Base-by-base conservation (phyloP, 768 basidiomycete genomes). In the Tylopilus rubrobrunneus region DNA sequence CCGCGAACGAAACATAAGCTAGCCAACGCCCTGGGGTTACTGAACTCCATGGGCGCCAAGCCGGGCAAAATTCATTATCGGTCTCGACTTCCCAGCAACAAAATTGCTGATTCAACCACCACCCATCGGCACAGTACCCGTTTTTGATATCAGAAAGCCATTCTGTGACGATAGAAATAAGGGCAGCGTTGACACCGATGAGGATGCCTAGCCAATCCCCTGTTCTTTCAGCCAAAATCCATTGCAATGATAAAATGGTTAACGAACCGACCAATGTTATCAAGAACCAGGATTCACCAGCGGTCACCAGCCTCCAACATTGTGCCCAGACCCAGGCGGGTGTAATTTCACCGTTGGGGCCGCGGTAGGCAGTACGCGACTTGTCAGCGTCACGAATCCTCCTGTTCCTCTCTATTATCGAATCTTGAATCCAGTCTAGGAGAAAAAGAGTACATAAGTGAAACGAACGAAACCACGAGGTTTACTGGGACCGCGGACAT, bases 101-200 rank as follows among this genome's bases (percentile, higher is more conserved):
- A 69, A 98, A 98, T 65, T 97, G 91, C 63, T 93, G 86, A 70
- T 95, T 97, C 51, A 99, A 70, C 96, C 97, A 99, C 97, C 97
- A 99, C 1, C 92, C 95, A 60, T 94, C 92, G 4, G 83, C 78
- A 72, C 97, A 99, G 66, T 98, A 97, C 1, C 97, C 97, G 76
- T 95, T 89, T 74, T 98, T 98, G 59, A 98, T 84, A 70, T 98
- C 96, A 3, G 94, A 93, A 23, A 99, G 81, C 97, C 97, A 99
- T 72, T 90, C 92, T 45, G 92, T 97, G 56, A 94, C 75, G 61
- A 99, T 97, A 29, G 94, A 93, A 48, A 97, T 94, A 49, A 98
- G 70, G 9, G 92, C 96, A n/a, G 94, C 92, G 62, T 92, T 97
- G 40, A 93, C 68, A 31, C 97, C 97, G 56, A 99, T 98, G 60